Evolutionary conservation across 352 stramenopile species (phyloP), one percentile per base, ranked within the genome.

Genomic region (Globisporangium middletonii): DNA sequence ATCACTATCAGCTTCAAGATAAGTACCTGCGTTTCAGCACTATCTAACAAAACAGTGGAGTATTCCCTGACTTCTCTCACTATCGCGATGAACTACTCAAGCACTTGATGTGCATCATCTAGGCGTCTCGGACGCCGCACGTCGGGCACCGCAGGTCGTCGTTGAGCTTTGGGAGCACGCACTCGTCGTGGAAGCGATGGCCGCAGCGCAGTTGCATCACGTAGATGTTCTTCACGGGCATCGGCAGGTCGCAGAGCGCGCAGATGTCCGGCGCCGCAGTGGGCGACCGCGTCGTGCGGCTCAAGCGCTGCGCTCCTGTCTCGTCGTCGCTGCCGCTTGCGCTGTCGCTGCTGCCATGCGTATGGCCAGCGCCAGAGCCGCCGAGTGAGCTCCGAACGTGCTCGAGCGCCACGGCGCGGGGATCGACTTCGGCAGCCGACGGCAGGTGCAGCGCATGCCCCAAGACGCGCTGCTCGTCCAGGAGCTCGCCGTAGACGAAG

Each of bases 111-210:
- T 12, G 11, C 5, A 1, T 33, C 9, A 5, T 28, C 35, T 27
- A 55, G 2, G 51, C 47, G 26, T 57, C 56, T 12, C 59, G 56
- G 6, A 41, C 48, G 28, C 59, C 71, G 37, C 76, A 89, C 8
- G 65, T 81, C 8, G 78, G 76, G 44, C 80, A 91, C 30, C 67
- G 42, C 43, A 88, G 68, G 9, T 47, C 53, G 53, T 82, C 66
- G 53, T 88, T 91, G 42, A 88, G 65, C 58, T 80, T 84, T 23
- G 65, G 58, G 2, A 86, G 59, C 30, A 83, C 69, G 60, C 78
- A 88, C 52, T 88, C 76, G 62, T 91, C 78, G 63, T 91, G 78
- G 64, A 88, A 88, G 26, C 71, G 65, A 44, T 88, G 78, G 30
- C 76, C 78, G 41, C 78, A 91, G n/a, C 23, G 47, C 13, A 91